phyloP scores from a whole-genome alignment of 306 rosid species.

The Cotoneaster glaucophyllus region DNA sequence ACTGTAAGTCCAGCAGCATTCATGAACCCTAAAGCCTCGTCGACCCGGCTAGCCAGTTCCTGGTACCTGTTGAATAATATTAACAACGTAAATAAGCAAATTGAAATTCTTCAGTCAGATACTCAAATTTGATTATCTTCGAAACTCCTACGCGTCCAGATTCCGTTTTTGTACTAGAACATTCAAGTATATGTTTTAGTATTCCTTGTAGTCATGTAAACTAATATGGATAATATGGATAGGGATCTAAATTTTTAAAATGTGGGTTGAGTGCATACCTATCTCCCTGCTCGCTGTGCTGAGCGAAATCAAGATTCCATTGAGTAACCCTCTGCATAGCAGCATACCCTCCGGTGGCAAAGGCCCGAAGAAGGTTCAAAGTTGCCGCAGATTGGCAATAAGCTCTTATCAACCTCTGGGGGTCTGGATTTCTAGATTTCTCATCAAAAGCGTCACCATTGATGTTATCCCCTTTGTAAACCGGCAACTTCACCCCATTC shows the following conservation, averaged over 20 bases:
- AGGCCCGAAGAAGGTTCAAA: constrained; percentile 60
- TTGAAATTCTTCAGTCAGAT: neutral
- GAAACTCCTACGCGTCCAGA: neutral
- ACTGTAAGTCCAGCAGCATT: constrained; percentile 64
- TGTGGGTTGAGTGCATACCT: constrained; percentile 30
- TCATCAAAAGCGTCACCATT: constrained; percentile 53
- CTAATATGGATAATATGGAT: neutral
- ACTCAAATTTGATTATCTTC: neutral
- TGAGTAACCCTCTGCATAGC: constrained; percentile 73
- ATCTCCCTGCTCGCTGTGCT: constrained; percentile 69
- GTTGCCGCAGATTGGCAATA: constrained; percentile 71
- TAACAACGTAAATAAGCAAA: neutral
- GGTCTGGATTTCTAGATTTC: constrained; percentile 65
- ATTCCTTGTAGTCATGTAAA: neutral
- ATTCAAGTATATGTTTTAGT: neutral
- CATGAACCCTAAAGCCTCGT: constrained; percentile 78
- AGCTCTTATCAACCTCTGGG: constrained; percentile 67
- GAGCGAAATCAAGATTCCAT: constrained; percentile 73
- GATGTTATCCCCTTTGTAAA: constrained; percentile 64
- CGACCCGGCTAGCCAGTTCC: constrained; percentile 60
- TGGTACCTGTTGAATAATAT: constrained; percentile 43
- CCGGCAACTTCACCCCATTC: constrained; percentile 58
- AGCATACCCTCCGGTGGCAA: constrained; percentile 78
- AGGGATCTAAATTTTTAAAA: neutral
- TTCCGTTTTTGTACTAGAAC: neutral